Conservation (phyloP, 441 rosid species). For the Pelargonium cotyledonis region DNA sequence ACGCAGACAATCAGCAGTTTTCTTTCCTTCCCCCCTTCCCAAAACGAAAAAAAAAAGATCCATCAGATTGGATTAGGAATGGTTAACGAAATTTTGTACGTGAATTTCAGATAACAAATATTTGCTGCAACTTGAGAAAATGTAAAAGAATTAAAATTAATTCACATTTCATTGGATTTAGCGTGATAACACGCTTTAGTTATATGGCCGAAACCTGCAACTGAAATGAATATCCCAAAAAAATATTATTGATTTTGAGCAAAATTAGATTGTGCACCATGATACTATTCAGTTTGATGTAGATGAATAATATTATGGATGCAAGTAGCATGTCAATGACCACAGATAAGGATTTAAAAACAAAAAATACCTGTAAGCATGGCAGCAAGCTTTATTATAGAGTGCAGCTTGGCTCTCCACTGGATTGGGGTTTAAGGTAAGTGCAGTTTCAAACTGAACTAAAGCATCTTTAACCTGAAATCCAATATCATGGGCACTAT, state of each 20-base stretch:
- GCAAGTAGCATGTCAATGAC: neutral
- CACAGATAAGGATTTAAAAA: neutral
- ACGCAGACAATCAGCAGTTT: constrained; percentile 77
- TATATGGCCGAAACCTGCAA: neutral
- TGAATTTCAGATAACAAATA: too few relatives aligned
- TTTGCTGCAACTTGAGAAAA: too few relatives aligned
- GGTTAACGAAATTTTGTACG: neutral
- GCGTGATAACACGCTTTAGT: neutral
- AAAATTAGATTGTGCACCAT: neutral
- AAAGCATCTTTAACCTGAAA: constrained; percentile 87
- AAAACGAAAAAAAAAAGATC: constrained; percentile 16
- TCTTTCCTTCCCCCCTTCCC: constrained; percentile 78
- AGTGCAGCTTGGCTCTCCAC: constrained; percentile 86
- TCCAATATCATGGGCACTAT: too few relatives aligned
- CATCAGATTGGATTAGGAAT: constrained; percentile 10
- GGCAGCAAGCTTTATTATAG: constrained; percentile 91
- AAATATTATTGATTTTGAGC: neutral
- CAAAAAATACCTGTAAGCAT: constrained; percentile 59
- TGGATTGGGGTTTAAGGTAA: constrained; percentile 63
- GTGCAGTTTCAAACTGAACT: constrained; percentile 69
- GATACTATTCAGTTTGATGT: neutral
- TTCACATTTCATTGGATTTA: neutral
- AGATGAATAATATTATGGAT: neutral
- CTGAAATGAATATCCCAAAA: neutral
- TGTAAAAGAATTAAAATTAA: too few relatives aligned